Conservation (phyloP, 192 early-diverging fungal genomes). For the Backusella luteola region DNA sequence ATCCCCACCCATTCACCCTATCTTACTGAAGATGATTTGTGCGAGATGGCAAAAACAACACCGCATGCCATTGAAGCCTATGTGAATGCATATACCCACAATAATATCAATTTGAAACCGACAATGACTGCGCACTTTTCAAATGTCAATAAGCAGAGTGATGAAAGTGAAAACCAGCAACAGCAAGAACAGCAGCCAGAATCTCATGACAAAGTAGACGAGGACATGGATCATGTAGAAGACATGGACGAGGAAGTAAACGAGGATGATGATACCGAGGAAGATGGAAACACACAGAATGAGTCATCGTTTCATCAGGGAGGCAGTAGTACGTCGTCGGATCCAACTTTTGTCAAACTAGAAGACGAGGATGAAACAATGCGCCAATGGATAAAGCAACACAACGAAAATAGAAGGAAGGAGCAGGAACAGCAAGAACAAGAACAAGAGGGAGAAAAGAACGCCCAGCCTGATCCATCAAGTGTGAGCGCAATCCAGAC, state of each 20-base stretch:
- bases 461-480: neutral
- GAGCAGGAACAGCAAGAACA: neutral
- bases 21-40: constrained; percentile 29
- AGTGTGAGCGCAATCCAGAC: constrained; percentile 30
- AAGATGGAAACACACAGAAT: neutral
- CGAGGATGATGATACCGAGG: neutral
- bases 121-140: constrained; percentile 30
- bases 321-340: neutral
- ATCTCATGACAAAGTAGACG: neutral
- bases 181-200: too few species aligned
- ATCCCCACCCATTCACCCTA: constrained; percentile 37
- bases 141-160: neutral
- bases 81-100: constrained; percentile 35
- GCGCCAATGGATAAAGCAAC: neutral
- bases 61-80: constrained; percentile 38
- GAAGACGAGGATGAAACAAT: constrained; percentile 5
- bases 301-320: neutral
- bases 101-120: constrained; percentile 26
- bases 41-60: constrained; percentile 33
- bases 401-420: neutral
- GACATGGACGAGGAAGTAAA: neutral
- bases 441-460: neutral
- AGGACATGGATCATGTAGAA: neutral
- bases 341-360: neutral
- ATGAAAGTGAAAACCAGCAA: neutral